phyloP scores from a whole-genome alignment of 2,329 filamentous ascomycete genomes.

The Massarina eburnea region DNA sequence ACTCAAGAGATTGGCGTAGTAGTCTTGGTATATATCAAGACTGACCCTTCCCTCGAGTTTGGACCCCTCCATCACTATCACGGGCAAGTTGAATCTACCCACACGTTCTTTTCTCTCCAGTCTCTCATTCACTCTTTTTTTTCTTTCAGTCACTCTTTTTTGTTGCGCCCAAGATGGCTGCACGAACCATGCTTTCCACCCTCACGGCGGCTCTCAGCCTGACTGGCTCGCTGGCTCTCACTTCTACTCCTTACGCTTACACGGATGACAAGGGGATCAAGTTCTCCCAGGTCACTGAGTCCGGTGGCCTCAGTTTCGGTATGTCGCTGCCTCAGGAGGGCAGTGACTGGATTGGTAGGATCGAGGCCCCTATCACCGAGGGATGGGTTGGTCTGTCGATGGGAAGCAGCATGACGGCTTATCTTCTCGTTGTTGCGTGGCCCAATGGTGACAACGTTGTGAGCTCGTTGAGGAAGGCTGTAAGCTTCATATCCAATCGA shows the following conservation, averaged over 20 bases:
- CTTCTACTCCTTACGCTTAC: constrained; percentile 6
- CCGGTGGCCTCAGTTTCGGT: constrained; percentile 47
- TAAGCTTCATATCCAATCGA: not conserved
- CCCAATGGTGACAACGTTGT: constrained; percentile 48
- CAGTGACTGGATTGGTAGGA: constrained; percentile 55
- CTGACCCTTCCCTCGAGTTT: not conserved
- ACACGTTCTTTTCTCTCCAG: constrained; percentile 2
- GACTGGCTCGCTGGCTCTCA: constrained; percentile 11
- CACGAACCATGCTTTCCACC: constrained; percentile 7
- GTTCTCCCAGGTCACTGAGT: constrained; percentile 22
- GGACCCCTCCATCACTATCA: not conserved
- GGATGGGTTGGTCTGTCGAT: constrained; percentile 54
- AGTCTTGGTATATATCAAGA: not conserved
- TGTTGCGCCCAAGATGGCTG: constrained; percentile 8
- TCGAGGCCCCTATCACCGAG: constrained; percentile 46
- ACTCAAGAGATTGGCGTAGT: not conserved
- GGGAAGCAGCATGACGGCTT: constrained; percentile 47
- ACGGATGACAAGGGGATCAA: constrained; percentile 17
- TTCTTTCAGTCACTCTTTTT: constrained; percentile 7
- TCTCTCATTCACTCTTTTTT: constrained; percentile 2
- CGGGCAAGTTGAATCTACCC: constrained; percentile 6
- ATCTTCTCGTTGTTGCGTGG: constrained; percentile 52
- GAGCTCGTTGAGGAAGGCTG: constrained; percentile 45
- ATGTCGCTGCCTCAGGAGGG: constrained; percentile 49
- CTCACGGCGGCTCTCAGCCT: constrained; percentile 7